phyloP scores from a whole-genome alignment of 495 filamentous ascomycete species.

The Hypoxylon cercidicola region DNA sequence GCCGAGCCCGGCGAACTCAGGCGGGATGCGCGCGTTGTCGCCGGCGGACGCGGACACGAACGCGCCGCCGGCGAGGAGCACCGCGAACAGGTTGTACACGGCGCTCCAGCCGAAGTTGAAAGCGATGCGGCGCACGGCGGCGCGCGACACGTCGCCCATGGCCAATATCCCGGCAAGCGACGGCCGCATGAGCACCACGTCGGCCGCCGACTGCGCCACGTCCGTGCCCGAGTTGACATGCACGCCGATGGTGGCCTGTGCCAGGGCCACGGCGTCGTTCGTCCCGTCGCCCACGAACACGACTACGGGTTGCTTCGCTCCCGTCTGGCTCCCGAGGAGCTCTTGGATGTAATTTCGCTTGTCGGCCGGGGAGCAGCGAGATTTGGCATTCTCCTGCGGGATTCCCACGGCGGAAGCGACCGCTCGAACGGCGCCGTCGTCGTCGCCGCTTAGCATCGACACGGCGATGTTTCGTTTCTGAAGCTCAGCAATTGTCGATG shows the following conservation, averaged over 20 bases:
- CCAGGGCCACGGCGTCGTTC: constrained; percentile 81
- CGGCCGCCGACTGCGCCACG: constrained; percentile 73
- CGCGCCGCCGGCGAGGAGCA: constrained; percentile 75
- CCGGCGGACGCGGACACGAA: constrained; percentile 61
- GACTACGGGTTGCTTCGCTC: constrained; percentile 49
- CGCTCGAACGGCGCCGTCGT: constrained; percentile 65
- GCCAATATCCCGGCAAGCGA: constrained; percentile 66
- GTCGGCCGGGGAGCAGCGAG: constrained; percentile 66
- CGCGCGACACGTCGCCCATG: constrained; percentile 67
- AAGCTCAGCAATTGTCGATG: constrained; percentile 59
- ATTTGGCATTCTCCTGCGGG: constrained; percentile 54
- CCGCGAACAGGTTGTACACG: constrained; percentile 78
- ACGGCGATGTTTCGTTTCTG: constrained; percentile 65
- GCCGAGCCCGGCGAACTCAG: constrained; percentile 78
- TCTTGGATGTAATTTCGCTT: constrained; percentile 70
- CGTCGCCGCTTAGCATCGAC: constrained; percentile 77
- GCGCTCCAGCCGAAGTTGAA: constrained; percentile 81
- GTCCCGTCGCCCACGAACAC: constrained; percentile 83
- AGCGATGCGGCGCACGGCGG: constrained; percentile 64
- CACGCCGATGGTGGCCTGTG: constrained; percentile 77
- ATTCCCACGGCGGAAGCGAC: constrained; percentile 67
- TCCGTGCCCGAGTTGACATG: constrained; percentile 72
- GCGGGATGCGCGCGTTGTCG: constrained; percentile 68
- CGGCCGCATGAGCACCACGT: constrained; percentile 73
- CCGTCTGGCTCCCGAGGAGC: constrained; percentile 36